Evolutionary conservation across 257 asterid genomes (phyloP), one percentile per base, ranked within the genome.

Genomic region (Solanum pimpinellifolium): DNA sequence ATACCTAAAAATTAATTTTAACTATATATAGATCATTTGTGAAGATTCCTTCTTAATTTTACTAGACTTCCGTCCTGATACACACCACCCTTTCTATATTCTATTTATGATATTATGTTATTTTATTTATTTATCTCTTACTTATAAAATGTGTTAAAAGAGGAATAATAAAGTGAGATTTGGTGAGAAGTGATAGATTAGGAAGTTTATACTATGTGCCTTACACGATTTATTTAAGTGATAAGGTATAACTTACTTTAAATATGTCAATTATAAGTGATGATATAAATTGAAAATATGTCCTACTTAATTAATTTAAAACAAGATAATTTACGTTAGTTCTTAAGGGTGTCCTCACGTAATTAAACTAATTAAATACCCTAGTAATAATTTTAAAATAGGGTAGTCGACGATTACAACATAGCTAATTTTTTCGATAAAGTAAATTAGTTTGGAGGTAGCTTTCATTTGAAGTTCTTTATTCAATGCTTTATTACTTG

Each of bases 151-250:
- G 33, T 37, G 37, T 41, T 42, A 15, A 37, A 37, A 56, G 18
- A 41, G 49, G 23, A 86, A 66, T 84, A 85, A 89, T 68, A 15
- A 86, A 85, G n/a, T 18, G 84, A 86, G 89, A 90, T 92, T 93
- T 93, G 97, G 93, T 93, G 91, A 83, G 93, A 89, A 88, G 91
- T 94, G 87, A 88, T 86, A 84, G 88, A 92, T 80, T 93, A 93
- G 75, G 88, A 41, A 68, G 2, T 18, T 18, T 70, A 92, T 89
- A 52, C 91, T 87, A 87, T 83, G 87, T 89, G 86, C 85, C 90
- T 89, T 86, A 92, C 89, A 59, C 49, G 66, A 44, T 21, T 9
- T 39, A 35, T 46, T 29, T 66, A 37, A n/a, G 41, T 87, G 49
- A 56, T 56, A 10, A 83, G 60, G 9, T 33, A 18, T 23, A 9